Conservation (phyloP, 768 basidiomycete genomes). For the Lentinula aciculospora region DNA sequence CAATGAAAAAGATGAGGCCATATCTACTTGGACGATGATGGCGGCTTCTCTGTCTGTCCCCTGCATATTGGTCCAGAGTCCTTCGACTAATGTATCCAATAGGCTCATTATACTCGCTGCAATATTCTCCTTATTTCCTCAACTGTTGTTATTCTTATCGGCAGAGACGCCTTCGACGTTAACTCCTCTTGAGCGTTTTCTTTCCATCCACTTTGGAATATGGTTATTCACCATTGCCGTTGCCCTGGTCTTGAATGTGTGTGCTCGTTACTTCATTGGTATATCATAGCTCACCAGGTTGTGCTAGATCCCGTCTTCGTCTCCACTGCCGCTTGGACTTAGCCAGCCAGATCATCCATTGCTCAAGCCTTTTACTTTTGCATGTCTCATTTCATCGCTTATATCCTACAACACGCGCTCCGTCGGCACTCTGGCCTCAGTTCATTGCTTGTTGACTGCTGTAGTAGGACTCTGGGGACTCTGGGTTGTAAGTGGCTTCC, state of each 20-base stretch:
- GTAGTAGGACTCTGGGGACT: slow-evolving; percentile 60
- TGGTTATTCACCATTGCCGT: slow-evolving; percentile 50
- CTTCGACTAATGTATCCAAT: background rate
- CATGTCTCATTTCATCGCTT: slow-evolving; percentile 50
- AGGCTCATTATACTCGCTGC: slow-evolving; percentile 30
- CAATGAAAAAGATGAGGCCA: slow-evolving; percentile 18
- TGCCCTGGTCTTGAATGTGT: slow-evolving; percentile 55
- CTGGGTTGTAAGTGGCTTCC: slow-evolving; percentile 54
- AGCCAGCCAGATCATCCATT: slow-evolving; percentile 49
- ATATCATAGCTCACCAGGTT: background rate
- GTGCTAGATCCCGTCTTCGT: slow-evolving; percentile 37
- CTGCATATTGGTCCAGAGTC: background rate
- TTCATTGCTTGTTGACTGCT: slow-evolving; percentile 44
- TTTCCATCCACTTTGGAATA: slow-evolving; percentile 63
- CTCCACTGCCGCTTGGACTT: slow-evolving; percentile 19
- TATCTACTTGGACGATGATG: slow-evolving; percentile 32
- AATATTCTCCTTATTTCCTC: slow-evolving; percentile 49
- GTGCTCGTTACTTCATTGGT: slow-evolving; percentile 24
- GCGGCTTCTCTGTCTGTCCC: slow-evolving; percentile 26
- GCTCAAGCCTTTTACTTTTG: slow-evolving; percentile 52
- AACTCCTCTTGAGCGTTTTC: slow-evolving; percentile 65
- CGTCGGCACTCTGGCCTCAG: slow-evolving; percentile 50
- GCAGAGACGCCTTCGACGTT: slow-evolving; percentile 37
- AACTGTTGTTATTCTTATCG: slow-evolving; percentile 63
- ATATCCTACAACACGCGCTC: slow-evolving; percentile 58